phyloP scores from a whole-genome alignment of 257 asterid genomes.

The Henckelia pumila region DNA sequence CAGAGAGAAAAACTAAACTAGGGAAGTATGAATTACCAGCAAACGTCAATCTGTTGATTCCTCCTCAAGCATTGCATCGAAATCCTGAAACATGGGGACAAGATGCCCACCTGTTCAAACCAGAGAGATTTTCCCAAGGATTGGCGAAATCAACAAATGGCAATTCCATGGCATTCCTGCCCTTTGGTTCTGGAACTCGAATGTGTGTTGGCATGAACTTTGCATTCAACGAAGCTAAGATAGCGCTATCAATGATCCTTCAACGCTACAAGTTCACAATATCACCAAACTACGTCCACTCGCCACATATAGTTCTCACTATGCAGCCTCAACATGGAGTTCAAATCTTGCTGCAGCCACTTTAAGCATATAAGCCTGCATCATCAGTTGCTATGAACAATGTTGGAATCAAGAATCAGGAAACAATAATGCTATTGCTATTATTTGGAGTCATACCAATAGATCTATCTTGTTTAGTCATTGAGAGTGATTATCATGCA shows the following conservation, averaged over 20 bases:
- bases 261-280: conserved; percentile 35
- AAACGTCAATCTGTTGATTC: conserved; percentile 22
- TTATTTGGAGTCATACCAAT: not conserved
- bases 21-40: conserved; percentile 36
- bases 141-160: conserved; percentile 36
- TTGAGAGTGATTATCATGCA: not conserved
- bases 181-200: conserved; percentile 38
- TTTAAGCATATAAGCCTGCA: not conserved
- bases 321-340: conserved; percentile 38
- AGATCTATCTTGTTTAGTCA: not conserved
- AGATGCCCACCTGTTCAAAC: conserved; percentile 32
- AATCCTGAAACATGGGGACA: conserved; percentile 38
- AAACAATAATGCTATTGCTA: too few species aligned
- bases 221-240: conserved; percentile 35
- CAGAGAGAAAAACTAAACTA: conserved; percentile 16
- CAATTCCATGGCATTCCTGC: conserved; percentile 27
- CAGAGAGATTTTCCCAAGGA: conserved; percentile 37
- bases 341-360: conserved; percentile 35
- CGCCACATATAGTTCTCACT: conserved; percentile 28
- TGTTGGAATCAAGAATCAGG: too few species aligned
- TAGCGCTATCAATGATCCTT: conserved; percentile 39
- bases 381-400: not conserved
- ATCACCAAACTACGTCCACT: conserved; percentile 37
- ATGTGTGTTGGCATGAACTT: conserved; percentile 37
- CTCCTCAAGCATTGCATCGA: conserved; percentile 33